These are phyloP conservation scores for Metschnikowia colocasiae DNA, from an alignment of 805 yeast genomes.

Conservation along the genomic window DNA sequence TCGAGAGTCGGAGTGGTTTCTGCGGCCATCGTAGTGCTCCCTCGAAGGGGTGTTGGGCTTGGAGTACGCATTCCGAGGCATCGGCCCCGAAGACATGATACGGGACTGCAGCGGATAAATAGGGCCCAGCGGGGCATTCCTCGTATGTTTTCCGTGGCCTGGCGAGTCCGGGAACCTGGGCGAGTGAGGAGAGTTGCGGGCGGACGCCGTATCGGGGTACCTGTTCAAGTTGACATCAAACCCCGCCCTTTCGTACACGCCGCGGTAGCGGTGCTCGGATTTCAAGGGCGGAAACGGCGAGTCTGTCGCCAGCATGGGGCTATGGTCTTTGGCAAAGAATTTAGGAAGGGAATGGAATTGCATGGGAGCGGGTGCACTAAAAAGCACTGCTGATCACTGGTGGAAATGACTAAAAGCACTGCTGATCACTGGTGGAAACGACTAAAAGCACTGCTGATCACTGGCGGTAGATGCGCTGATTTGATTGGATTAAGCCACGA, in stretches of 20 bases:
- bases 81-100: not conserved
- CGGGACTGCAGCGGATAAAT: not conserved
- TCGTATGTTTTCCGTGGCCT: not conserved
- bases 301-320: conserved; percentile 28
- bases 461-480: no score
- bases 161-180: not conserved
- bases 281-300: conserved; percentile 71
- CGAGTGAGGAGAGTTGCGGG: not conserved
- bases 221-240: conserved; percentile 46
- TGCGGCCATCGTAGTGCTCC: not conserved
- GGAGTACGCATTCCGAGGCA: not conserved
- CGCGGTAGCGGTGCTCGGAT: conserved; percentile 55
- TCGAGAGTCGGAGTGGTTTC: not conserved
- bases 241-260: conserved; percentile 81
- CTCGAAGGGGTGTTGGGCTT: not conserved
- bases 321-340: conserved; percentile 17
- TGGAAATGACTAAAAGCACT: no score
- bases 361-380: conserved; percentile 6
- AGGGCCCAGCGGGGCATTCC: not conserved
- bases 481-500: no score
- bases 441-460: no score
- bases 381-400: no score
- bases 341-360: conserved; percentile 21
- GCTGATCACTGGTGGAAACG: no score
- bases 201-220: not conserved